Conservation (phyloP, 192 early-diverging fungal species). For the Coemansia sp. region DNA sequence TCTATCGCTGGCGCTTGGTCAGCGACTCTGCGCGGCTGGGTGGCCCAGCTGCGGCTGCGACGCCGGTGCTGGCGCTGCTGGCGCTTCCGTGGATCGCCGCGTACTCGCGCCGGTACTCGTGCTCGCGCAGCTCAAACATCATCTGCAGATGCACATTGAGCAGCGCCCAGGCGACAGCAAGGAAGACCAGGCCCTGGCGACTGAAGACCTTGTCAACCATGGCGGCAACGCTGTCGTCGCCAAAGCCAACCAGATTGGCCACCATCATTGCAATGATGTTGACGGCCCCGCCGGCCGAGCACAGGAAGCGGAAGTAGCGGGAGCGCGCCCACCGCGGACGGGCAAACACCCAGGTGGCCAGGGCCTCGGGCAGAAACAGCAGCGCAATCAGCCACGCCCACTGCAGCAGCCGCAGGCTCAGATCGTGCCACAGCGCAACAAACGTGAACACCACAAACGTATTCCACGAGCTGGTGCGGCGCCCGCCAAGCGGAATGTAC, state of each 20-base stretch:
- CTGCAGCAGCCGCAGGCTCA: slow-evolving; percentile 75
- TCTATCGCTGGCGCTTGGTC: slow-evolving; percentile 19
- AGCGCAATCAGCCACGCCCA: slow-evolving; percentile 92
- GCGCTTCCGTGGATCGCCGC: not conserved
- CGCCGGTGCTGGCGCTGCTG: not conserved
- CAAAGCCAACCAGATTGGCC: slow-evolving; percentile 97
- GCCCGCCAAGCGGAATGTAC: slow-evolving; percentile 91
- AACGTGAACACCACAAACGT: slow-evolving; percentile 91
- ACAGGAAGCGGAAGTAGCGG: slow-evolving; percentile 73
- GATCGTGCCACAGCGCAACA: slow-evolving; percentile 98
- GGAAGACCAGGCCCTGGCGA: slow-evolving; percentile 49
- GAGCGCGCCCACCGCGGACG: slow-evolving; percentile 30
- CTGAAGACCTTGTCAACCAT: slow-evolving; percentile 68
- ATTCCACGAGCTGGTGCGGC: slow-evolving; percentile 67
- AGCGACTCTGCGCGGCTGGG: slow-evolving; percentile 8
- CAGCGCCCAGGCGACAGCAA: slow-evolving; percentile 52
- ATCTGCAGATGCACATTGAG: slow-evolving; percentile 71
- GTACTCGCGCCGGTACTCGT: slow-evolving; percentile 60
- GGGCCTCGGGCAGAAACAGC: slow-evolving; percentile 83
- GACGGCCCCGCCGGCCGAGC: slow-evolving; percentile 74
- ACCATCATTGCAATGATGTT: slow-evolving; percentile 96
- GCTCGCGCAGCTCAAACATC: slow-evolving; percentile 81
- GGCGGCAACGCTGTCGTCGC: slow-evolving; percentile 78
- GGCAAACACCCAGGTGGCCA: slow-evolving; percentile 57
- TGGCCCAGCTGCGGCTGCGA: not conserved